Percentiles rank a stretch among this genome's conserved stretches.
These are phyloP conservation scores for Pluteus cervinus DNA, from an alignment of 768 basidiomycete genomes.

Conservation along the genomic window DNA sequence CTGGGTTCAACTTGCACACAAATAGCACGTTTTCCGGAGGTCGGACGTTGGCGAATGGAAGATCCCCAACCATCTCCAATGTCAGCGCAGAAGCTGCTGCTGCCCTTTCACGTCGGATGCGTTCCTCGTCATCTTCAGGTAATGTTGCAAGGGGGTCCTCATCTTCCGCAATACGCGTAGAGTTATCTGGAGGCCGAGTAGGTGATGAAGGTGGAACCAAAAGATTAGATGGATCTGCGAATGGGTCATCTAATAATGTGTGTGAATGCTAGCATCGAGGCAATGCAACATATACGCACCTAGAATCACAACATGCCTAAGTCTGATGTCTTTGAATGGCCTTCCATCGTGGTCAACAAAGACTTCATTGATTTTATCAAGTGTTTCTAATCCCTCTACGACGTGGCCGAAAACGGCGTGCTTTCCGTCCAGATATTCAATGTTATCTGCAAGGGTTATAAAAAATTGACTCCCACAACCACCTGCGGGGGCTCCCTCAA, in stretches of 20 bases:
- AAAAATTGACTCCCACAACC: slow-evolving; percentile 97
- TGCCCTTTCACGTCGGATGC: slow-evolving; percentile 74
- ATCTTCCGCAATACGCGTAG: slow-evolving; percentile 89
- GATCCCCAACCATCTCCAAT: slow-evolving; percentile 98
- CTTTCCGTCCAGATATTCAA: slow-evolving; percentile 91
- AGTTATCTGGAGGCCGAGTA: slow-evolving; percentile 75
- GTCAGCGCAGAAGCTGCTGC: slow-evolving; percentile 92
- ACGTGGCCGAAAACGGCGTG: slow-evolving; percentile 96
- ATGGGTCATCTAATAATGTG: slow-evolving; percentile 79
- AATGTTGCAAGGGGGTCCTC: slow-evolving; percentile 82
- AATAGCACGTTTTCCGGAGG: slow-evolving; percentile 98
- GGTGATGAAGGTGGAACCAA: slow-evolving; percentile 72
- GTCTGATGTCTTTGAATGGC: slow-evolving; percentile 91
- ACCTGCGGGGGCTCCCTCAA: slow-evolving; percentile 47
- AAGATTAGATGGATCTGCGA: slow-evolving; percentile 79
- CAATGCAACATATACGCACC: slow-evolving; percentile 38
- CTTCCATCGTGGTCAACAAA: slow-evolving; percentile 84
- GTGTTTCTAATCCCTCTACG: slow-evolving; percentile 87
- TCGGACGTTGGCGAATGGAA: slow-evolving; percentile 96
- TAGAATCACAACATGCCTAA: slow-evolving; percentile 92
- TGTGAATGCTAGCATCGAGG: slow-evolving; percentile 4
- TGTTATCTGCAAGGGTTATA: slow-evolving; percentile 82
- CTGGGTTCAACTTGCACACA: slow-evolving; percentile 97
- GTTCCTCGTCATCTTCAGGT: slow-evolving; percentile 84
- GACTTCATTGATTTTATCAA: slow-evolving; percentile 90